A percentile compares a stretch with the other conserved stretches of the same genome.
Conservation (phyloP, 2,329 filamentous ascomycete genomes). For the Metarhizium robertsii region DNA sequence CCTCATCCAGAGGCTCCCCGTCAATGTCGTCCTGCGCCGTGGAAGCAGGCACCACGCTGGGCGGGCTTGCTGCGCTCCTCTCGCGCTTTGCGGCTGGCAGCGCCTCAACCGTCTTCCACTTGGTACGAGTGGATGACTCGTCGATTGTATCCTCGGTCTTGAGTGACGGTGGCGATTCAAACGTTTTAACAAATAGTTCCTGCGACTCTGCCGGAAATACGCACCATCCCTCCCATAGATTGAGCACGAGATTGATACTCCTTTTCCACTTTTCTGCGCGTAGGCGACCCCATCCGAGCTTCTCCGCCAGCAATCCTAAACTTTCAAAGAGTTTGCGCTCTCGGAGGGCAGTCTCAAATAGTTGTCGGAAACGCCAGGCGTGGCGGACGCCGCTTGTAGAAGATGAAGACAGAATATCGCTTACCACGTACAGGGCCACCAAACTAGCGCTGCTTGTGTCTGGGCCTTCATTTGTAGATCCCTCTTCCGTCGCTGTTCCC, state of each 20-base stretch:
- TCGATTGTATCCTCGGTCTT: slow-evolving; percentile 19
- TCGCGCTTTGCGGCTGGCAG: slow-evolving; percentile 5
- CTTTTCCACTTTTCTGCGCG: slow-evolving; percentile 79
- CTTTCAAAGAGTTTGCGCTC: slow-evolving; percentile 62
- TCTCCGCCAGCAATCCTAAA: slow-evolving; percentile 64
- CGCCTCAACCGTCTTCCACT: slow-evolving; percentile 43
- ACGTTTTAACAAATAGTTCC: slow-evolving; percentile 58
- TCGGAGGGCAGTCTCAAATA: slow-evolving; percentile 67
- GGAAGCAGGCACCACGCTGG: neutral
- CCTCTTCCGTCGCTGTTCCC: slow-evolving; percentile 20
- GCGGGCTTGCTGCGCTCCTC: slow-evolving; percentile 7
- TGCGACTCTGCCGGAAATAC: slow-evolving; percentile 68
- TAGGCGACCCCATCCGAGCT: slow-evolving; percentile 68
- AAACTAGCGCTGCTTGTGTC: slow-evolving; percentile 68
- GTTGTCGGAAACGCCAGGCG: slow-evolving; percentile 76
- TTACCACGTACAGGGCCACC: slow-evolving; percentile 68
- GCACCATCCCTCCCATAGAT: slow-evolving; percentile 63
- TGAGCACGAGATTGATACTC: slow-evolving; percentile 59
- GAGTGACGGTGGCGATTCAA: slow-evolving; percentile 56
- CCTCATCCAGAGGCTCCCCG: slow-evolving; percentile 30
- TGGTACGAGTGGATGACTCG: slow-evolving; percentile 25
- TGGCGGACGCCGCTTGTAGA: slow-evolving; percentile 71
- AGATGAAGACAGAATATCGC: slow-evolving; percentile 69
- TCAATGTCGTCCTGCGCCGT: slow-evolving; percentile 28
- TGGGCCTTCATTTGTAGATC: slow-evolving; percentile 29